Evolutionary conservation across 352 stramenopile genomes (phyloP).

Genomic region (Saprolegnia diclina): DNA sequence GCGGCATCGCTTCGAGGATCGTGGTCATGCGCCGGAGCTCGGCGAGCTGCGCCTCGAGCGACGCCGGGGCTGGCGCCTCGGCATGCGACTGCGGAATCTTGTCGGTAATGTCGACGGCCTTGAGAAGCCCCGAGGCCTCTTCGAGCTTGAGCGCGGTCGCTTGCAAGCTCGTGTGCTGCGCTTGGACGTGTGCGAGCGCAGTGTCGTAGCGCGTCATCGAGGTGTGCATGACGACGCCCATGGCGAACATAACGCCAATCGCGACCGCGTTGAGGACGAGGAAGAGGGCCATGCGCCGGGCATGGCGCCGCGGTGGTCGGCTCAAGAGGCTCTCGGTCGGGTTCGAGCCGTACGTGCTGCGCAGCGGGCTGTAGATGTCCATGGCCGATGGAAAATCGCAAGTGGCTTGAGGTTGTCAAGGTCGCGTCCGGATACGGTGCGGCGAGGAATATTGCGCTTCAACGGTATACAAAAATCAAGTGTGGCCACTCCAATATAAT

Average conservation of each 20-base stretch:
- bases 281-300: not conserved
- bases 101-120: constrained; percentile 1
- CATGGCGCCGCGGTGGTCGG: not conserved
- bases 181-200: not conserved
- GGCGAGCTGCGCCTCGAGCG: not conserved
- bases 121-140: not conserved
- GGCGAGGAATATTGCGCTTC: not conserved
- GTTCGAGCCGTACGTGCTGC: not conserved
- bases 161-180: not conserved
- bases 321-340: not conserved
- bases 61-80: not conserved
- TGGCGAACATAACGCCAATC: not conserved
- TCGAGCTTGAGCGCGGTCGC: not conserved
- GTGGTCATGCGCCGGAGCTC: not conserved
- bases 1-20: constrained; percentile 19
- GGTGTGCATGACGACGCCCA: not conserved
- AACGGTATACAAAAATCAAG: not conserved
- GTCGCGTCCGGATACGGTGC: not conserved
- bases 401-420: not conserved
- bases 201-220: not conserved
- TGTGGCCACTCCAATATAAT: no score
- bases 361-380: not conserved
- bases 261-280: not conserved
- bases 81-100: not conserved
- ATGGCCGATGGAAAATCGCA: not conserved